Base-by-base conservation (phyloP, 768 basidiomycete genomes). In the Hirschioporus abietinus region DNA sequence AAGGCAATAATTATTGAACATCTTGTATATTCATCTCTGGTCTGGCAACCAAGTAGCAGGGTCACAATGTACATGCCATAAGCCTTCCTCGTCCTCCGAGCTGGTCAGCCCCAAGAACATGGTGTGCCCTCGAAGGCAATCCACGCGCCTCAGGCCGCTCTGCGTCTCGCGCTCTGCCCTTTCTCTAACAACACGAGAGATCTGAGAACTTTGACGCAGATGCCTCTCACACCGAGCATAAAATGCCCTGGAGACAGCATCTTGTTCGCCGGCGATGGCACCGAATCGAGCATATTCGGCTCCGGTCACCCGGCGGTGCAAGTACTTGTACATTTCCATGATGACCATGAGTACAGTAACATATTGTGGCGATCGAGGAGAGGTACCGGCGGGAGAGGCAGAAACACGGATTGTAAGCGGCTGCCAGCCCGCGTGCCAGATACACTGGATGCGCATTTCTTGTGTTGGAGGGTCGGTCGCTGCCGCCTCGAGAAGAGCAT, bases 11-110 rank as follows among this genome's bases (percentile, higher is more conserved):
- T 5, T 52, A 52, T 20, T 1, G 12, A 52, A 20, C 42, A 20
- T 52, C 42, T 30, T 30, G 42, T 52, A 6, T 52, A 5, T 10
- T 52, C 42, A 52, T 3, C 12, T 52, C 20, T 52, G 42, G 3
- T 52, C 42, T 1, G 42, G 42, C 20, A 5, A 52, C 42, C 42
- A 52, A 10, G 42, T 52, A 52, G 42, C 42, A 20, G 20, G 42
- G 42, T 10, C 42, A 52, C 42, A 52, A 61, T 61, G 60, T 15
- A 61, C 10, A 25, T 61, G 23, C 60, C 60, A 61, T 24, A 34
- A 34, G 15, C 24, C 30, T 34, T 25, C 24, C 25, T 61, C 60
- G 10, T 61, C 30, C 23, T 34, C 60, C 60, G 25, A 61, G 60
- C 30, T 61, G 25, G 60, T 18, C 15, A 61, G 60, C 1, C 60